A percentile compares a stretch with the other conserved stretches of the same genome.
Conservation (phyloP, 768 basidiomycete species). For the Stropharia rugosoannulata region DNA sequence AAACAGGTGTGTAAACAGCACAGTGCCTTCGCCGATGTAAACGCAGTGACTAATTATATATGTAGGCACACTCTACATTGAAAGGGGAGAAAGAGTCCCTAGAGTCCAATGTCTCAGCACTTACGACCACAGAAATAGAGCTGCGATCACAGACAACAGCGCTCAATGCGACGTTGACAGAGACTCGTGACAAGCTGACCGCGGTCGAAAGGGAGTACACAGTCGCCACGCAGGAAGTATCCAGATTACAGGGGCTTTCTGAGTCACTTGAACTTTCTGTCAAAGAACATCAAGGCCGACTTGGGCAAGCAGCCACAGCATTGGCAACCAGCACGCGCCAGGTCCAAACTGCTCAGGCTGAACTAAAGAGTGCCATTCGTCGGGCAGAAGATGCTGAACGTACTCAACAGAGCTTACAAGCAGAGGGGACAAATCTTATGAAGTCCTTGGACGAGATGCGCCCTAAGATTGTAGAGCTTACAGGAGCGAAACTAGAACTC, state of each 20-base stretch:
- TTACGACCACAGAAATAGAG: conserved; percentile 42
- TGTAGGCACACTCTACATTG: conserved; percentile 53
- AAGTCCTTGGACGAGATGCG: conserved; percentile 84
- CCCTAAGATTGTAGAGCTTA: conserved; percentile 81
- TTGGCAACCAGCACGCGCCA: conserved; percentile 52
- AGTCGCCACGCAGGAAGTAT: conserved; percentile 46
- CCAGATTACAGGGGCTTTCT: conserved; percentile 46
- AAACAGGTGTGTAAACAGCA: conserved; percentile 54
- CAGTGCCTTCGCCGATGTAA: conserved; percentile 6
- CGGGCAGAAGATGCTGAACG: conserved; percentile 77
- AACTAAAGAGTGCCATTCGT: conserved; percentile 60
- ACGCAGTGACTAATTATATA: neutral
- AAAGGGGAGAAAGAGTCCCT: conserved; percentile 63
- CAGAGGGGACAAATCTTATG: conserved; percentile 77
- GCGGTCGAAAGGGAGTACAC: conserved; percentile 46
- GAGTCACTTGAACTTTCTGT: conserved; percentile 44
- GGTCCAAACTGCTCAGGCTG: conserved; percentile 60
- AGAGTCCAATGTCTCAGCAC: conserved; percentile 42
- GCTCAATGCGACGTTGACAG: conserved; percentile 39
- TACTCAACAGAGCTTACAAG: conserved; percentile 69
- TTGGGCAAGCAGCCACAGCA: conserved; percentile 53
- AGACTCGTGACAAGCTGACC: conserved; percentile 41
- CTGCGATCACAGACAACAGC: conserved; percentile 45
- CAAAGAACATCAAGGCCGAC: conserved; percentile 57
- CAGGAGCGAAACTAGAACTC: conserved; percentile 66